phyloP scores from a whole-genome alignment of 2,329 filamentous ascomycete genomes.

The Monosporascus sp. region DNA sequence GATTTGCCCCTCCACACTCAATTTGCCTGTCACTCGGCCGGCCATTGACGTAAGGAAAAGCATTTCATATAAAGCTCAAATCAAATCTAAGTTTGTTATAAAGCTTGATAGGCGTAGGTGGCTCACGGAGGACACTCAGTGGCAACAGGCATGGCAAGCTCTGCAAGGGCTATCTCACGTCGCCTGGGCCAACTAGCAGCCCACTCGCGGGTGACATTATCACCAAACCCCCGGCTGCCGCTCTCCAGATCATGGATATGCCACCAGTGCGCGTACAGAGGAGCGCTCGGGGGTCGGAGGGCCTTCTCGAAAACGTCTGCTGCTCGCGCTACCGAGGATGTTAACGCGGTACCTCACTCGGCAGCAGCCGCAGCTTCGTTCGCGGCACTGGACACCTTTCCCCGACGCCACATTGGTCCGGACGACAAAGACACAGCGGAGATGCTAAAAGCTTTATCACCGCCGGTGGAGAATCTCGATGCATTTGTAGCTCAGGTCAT shows the following conservation, averaged over 20 bases:
- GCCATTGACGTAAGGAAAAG: background rate
- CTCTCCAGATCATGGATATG: conserved; percentile 15
- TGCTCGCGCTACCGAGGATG: conserved; percentile 5
- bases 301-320: conserved; percentile 9
- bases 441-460: conserved; percentile 78
- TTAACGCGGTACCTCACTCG: conserved; percentile 16
- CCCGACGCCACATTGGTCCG: conserved; percentile 82
- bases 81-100: background rate
- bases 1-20: background rate
- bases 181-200: conserved; percentile 24
- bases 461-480: conserved; percentile 67
- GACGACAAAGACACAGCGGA: conserved; percentile 60
- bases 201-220: conserved; percentile 17
- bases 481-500: conserved; percentile 82
- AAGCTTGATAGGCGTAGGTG: no score
- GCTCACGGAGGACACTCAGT: background rate
- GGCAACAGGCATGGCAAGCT: conserved; percentile 18
- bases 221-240: conserved; percentile 10
- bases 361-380: conserved; percentile 12
- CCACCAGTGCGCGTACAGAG: conserved; percentile 12
- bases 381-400: conserved; percentile 57
- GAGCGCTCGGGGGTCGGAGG: conserved; percentile 8
- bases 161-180: conserved; percentile 19
- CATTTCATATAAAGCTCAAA: background rate
- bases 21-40: background rate